Base-by-base conservation (phyloP, 1,284 basidiomycete species). In the Ganoderma lingzhi region DNA sequence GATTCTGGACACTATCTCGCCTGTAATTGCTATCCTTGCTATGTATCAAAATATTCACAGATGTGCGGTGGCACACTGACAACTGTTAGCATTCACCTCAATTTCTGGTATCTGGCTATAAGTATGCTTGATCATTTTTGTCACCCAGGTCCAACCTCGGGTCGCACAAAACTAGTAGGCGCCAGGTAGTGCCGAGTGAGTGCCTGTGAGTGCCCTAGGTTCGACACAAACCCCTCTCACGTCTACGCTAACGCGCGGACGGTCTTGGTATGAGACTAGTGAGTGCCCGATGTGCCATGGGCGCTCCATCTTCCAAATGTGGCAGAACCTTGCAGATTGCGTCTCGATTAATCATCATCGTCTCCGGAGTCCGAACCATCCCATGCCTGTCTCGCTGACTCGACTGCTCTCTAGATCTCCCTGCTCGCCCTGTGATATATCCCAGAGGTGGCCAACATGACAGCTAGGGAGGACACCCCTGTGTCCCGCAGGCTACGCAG, bases 401-500 rank as follows among this genome's bases (percentile, higher is more conserved):
- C 68, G 61, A 59, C 30, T 15, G 23, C 28, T 10, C 35, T 53
- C 23, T 23, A 23, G 23, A 23, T 23, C 41, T 59, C 35, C 14
- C 19, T 14, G 1, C 48, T 32, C 39, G 0, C 28, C 10, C 41
- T 23, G 17, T 15, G n/a, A 53, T 48, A 30, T 45, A 32, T 35
- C 23, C 42, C 51, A 66, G 32, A 44, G 58, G 62, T 35, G 59
- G 58, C 61, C 48, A 44, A 65, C 66, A 83, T 84, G 83, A 76
- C 78, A 15, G 71, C 75, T 14, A 58, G 73, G 51, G 75, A 80
- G 65, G 85, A 87, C 64, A 86, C 90, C 17, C 88, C 90, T 0
- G 84, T 92, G 28, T 82, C 84, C 2, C 84, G 87, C 62, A 90
- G 94, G 62, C 84, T 97, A 42, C 82, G 85, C 69, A 84, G 84